Conservation (phyloP, 257 asterid genomes). For the Scutellaria minor region DNA sequence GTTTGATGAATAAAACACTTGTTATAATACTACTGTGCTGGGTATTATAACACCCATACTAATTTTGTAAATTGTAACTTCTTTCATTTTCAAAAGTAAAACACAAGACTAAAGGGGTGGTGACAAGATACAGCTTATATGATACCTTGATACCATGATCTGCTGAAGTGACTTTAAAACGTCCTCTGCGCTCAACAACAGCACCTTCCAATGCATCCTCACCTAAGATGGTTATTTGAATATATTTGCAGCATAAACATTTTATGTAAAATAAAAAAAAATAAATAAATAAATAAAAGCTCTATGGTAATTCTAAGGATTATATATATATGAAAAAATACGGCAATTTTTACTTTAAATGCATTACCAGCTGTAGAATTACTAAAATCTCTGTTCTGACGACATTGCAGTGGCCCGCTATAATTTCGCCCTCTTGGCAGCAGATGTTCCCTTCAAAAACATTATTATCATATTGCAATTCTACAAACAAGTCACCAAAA, state of each 20-base stretch:
- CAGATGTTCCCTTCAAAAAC: constrained; percentile 65
- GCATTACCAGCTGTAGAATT: constrained; percentile 60
- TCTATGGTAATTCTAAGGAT: not conserved
- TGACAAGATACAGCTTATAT: not conserved
- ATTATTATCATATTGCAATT: constrained; percentile 30
- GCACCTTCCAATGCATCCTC: constrained; percentile 85
- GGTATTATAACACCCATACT: not conserved
- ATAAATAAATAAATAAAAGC: too few relatives aligned
- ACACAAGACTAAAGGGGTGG: not conserved
- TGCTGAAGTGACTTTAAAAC: constrained; percentile 92
- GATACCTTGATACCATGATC: constrained; percentile 76
- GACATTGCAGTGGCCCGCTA: constrained; percentile 85
- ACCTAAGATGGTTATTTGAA: constrained; percentile 49
- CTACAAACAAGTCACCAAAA: constrained; percentile 2
- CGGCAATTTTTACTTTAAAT: constrained; percentile 7
- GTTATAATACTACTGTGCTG: not conserved
- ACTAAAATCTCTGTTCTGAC: constrained; percentile 70
- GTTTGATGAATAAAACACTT: not conserved
- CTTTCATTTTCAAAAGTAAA: constrained; percentile 4
- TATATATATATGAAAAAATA: constrained; percentile 10
- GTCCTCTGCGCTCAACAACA: constrained; percentile 89
- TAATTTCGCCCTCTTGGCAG: constrained; percentile 74
- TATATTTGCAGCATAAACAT: constrained; percentile 17
- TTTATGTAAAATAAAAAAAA: constrained; percentile 7
- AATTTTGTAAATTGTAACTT: not conserved